These are phyloP conservation scores for Alternaria solani DNA, from an alignment of 2,329 filamentous ascomycete genomes.

Conservation along the genomic window DNA sequence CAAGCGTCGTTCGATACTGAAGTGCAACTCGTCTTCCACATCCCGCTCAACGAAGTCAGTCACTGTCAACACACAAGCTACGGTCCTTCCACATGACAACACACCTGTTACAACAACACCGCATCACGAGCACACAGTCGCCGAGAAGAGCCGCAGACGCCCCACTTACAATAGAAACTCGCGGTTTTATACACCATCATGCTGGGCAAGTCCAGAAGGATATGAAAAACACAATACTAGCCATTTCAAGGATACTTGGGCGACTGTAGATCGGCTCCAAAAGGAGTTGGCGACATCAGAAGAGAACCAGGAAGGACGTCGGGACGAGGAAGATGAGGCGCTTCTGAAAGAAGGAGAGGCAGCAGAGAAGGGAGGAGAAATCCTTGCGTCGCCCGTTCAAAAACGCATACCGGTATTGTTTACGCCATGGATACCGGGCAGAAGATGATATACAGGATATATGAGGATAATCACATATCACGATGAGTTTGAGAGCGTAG, in stretches of 20 bases:
- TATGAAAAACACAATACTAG: slow-evolving; percentile 24
- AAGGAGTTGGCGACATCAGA: not conserved
- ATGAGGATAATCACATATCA: too few relatives aligned
- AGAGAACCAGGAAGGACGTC: not conserved
- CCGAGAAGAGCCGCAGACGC: not conserved
- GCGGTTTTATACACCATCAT: slow-evolving; percentile 4
- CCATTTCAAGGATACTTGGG: slow-evolving; percentile 5
- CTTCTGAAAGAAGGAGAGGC: not conserved
- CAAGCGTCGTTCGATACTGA: not conserved
- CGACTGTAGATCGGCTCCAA: not conserved
- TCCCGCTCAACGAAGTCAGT: not conserved
- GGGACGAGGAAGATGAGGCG: not conserved
- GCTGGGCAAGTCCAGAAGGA: slow-evolving; percentile 20
- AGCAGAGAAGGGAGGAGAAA: too few relatives aligned
- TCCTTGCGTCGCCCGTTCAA: not conserved
- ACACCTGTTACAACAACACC: not conserved
- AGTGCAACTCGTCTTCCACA: not conserved
- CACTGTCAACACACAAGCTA: not conserved
- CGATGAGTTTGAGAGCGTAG: too few relatives aligned
- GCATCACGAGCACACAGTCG: slow-evolving; percentile 14
- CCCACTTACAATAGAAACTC: slow-evolving; percentile 2
- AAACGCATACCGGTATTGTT: not conserved
- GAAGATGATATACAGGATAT: not conserved
- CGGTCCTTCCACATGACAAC: not conserved
- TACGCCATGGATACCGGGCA: not conserved